A percentile compares a stretch with the other conserved stretches of the same genome.
Conservation (phyloP, 2,329 filamentous ascomycete genomes). For the Nemania bipapillata region DNA sequence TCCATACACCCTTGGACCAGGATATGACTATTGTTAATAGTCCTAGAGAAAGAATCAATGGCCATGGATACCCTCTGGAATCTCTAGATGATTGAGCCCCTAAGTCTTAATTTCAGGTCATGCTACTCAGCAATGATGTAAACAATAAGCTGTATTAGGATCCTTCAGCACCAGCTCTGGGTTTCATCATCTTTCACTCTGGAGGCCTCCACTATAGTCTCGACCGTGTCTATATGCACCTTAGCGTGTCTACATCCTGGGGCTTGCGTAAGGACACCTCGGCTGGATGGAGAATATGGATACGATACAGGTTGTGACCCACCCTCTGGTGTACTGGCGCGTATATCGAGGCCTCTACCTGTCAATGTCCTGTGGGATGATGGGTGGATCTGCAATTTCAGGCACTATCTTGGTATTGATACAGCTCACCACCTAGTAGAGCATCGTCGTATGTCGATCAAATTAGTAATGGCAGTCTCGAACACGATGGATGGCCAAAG, state of each 20-base stretch:
- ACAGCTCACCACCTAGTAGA: not conserved
- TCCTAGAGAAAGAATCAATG: not conserved
- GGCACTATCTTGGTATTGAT: not conserved
- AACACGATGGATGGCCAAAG: not conserved
- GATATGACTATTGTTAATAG: not conserved
- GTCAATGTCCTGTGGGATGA: too few relatives aligned
- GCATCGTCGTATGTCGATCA: not conserved
- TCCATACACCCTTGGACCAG: not conserved
- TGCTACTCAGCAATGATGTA: not conserved
- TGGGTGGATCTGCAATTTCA: not conserved
- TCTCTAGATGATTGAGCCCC: not conserved
- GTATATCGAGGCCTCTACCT: not conserved
- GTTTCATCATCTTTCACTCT: not conserved
- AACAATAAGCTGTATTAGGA: not conserved
- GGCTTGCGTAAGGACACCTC: not conserved
- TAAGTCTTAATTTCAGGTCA: not conserved
- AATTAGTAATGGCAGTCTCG: not conserved
- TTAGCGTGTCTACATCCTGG: not conserved
- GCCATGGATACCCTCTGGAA: not conserved
- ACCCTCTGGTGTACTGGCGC: too few relatives aligned
- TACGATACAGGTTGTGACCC: not conserved
- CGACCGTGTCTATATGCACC: not conserved
- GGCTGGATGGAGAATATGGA: not conserved
- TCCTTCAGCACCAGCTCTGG: not conserved
- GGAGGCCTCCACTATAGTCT: not conserved